phyloP scores from a whole-genome alignment of 2,329 filamentous ascomycete genomes.

The Nothophaeocryptopus gaeumannii region DNA sequence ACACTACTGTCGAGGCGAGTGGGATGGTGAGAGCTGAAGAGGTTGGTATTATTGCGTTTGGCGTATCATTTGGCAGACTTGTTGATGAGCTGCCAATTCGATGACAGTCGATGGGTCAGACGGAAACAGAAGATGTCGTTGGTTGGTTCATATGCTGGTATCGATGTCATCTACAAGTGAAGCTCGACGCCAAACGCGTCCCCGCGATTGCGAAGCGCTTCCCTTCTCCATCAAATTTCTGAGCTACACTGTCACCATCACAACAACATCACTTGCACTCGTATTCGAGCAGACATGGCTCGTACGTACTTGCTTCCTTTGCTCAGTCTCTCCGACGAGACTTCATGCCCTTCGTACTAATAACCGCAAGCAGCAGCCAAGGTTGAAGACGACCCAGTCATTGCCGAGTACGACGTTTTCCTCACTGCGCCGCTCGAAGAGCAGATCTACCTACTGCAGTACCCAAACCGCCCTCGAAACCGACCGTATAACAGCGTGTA shows the following conservation, averaged over 20 bases:
- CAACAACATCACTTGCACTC: constrained; percentile 1
- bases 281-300: constrained; percentile 19
- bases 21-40: too few relatives aligned
- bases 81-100: too few relatives aligned
- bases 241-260: neutral
- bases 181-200: constrained; percentile 12
- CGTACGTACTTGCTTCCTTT: constrained; percentile 19
- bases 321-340: constrained; percentile 16
- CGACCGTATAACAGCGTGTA: constrained; percentile 60
- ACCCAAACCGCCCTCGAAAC: constrained; percentile 70
- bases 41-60: too few relatives aligned
- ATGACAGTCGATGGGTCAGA: too few relatives aligned
- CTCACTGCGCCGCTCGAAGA: constrained; percentile 66
- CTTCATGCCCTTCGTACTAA: constrained; percentile 11
- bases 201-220: neutral
- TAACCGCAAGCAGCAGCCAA: constrained; percentile 18
- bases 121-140: too few relatives aligned
- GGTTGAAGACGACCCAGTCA: constrained; percentile 46
- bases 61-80: too few relatives aligned
- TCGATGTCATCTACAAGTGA: neutral
- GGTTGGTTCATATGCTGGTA: neutral
- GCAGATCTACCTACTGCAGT: constrained; percentile 74
- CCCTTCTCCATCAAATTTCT: neutral
- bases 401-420: constrained; percentile 72
- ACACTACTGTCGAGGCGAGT: too few relatives aligned